Percentiles rank a stretch among this genome's conserved stretches.
These are phyloP conservation scores for Hypericum androsaemum DNA, from an alignment of 345 rosid species.

Conservation along the genomic window DNA sequence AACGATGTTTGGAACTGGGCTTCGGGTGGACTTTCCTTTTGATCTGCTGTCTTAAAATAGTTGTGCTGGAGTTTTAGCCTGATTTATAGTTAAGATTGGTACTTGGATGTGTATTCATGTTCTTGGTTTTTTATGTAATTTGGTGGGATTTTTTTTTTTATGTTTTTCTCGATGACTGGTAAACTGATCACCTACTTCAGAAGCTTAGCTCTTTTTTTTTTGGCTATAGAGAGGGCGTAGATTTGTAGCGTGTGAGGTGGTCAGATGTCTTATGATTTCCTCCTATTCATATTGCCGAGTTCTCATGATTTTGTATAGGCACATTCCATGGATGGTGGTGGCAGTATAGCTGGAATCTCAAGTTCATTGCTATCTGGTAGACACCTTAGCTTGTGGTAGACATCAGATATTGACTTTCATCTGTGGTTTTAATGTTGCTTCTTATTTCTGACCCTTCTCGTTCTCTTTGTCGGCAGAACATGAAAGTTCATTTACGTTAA, in stretches of 20 bases:
- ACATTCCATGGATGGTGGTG: conserved; percentile 16
- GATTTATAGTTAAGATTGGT: no score
- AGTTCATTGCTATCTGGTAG: conserved; percentile 27
- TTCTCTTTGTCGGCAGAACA: conserved; percentile 35
- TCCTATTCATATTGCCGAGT: conserved; percentile 9
- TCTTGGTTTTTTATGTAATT: no score
- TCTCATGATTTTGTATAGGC: conserved; percentile 34
- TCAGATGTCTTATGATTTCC: not conserved
- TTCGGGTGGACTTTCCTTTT: no score
- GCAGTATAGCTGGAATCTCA: conserved; percentile 22
- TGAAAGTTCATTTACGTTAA: conserved; percentile 67
- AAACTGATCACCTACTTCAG: no score
- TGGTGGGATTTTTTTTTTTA: no score
- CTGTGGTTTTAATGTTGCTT: not conserved
- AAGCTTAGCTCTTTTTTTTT: no score
- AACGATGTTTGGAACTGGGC: no score
- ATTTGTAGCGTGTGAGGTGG: not conserved
- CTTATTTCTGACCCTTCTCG: conserved; percentile 2
- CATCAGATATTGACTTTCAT: conserved; percentile 1
- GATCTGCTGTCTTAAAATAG: no score
- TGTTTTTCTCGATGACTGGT: no score
- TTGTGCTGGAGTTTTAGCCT: no score
- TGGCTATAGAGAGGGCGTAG: no score
- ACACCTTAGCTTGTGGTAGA: conserved; percentile 30
- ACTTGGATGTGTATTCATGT: no score